phyloP scores from a whole-genome alignment of 371 early-diverging fungal species.

The Saksenaea oblongispora region DNA sequence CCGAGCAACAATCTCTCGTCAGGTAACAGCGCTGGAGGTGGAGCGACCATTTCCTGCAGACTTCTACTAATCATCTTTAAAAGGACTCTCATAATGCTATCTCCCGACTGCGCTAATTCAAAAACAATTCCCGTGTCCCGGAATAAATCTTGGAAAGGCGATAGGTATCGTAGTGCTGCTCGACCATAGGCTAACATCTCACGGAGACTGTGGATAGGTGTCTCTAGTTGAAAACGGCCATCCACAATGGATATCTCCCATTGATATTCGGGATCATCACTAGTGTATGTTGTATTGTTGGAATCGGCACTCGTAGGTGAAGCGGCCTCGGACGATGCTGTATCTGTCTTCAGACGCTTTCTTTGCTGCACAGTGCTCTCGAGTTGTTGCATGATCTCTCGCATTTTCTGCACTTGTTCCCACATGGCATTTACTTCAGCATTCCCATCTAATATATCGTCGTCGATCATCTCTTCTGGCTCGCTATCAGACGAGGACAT shows the following conservation, averaged over 20 bases:
- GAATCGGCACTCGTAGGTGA: neutral
- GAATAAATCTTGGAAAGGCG: constrained; percentile 14
- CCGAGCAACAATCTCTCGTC: neutral
- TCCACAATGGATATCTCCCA: constrained; percentile 18
- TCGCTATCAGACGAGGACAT: neutral
- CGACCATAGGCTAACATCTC: constrained; percentile 10
- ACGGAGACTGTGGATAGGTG: constrained; percentile 8
- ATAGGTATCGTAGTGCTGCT: constrained; percentile 12
- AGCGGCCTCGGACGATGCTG: neutral
- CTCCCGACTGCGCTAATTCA: neutral
- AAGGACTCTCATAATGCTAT: neutral
- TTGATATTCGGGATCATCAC: neutral
- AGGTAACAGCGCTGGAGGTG: neutral
- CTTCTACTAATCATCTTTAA: neutral
- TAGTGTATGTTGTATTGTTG: neutral
- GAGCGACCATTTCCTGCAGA: neutral
- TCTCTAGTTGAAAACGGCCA: constrained; percentile 12
- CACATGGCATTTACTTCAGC: neutral
- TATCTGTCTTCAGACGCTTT: neutral
- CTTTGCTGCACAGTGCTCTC: neutral
- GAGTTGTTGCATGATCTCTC: neutral
- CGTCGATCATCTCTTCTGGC: neutral
- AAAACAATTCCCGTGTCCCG: constrained; percentile 4
- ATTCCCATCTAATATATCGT: neutral
- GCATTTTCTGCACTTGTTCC: constrained; percentile 1